Evolutionary conservation across 140 eudicot species (phyloP).

Genomic region (Stevia rebaudiana): DNA sequence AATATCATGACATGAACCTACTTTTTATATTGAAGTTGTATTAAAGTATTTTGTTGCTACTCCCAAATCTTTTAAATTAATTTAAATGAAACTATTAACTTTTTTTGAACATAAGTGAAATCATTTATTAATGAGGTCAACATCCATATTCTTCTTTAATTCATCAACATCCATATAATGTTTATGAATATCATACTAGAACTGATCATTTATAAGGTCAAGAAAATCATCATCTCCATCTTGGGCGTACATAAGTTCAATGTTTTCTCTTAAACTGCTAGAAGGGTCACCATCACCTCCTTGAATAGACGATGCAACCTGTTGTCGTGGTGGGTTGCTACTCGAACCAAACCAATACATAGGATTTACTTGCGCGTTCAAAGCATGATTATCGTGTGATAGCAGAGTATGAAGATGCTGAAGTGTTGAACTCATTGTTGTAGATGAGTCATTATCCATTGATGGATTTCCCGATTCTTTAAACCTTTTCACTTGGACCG

Average conservation of each 20-base stretch:
- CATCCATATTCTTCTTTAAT: constrained; percentile 5
- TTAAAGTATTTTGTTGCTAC: no score
- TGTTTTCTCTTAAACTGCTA: background rate
- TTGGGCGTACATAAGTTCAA: background rate
- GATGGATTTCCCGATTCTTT: background rate
- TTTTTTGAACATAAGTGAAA: no score
- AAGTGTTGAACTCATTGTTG: background rate
- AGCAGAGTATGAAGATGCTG: background rate
- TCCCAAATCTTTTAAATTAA: no score
- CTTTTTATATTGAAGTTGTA: no score
- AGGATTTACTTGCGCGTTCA: background rate
- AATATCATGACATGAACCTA: no score
- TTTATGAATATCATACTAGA: no score
- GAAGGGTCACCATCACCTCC: background rate
- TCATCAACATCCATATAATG: no score
- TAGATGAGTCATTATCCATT: background rate
- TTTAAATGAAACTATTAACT: no score
- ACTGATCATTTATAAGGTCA: background rate
- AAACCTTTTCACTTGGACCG: no score
- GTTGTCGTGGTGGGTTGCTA: background rate
- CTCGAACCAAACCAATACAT: background rate
- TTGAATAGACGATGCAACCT: background rate
- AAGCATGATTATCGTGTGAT: background rate
- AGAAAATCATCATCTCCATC: background rate
- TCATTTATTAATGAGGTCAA: no score